Conservation (phyloP, 306 rosid species). For the Carpinus fangiana region DNA sequence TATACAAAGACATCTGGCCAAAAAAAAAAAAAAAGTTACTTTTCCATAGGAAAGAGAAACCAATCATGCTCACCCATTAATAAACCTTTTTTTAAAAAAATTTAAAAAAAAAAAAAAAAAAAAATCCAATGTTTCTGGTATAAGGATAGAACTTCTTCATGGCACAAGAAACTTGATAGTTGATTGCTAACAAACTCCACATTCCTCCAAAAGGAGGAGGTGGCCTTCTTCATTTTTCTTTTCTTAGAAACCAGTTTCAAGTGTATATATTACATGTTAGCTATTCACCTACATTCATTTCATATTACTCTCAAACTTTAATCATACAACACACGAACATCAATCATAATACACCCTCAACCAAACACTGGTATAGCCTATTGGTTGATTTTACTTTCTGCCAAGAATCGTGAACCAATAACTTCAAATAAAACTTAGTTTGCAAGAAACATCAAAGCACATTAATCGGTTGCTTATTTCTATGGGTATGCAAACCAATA, state of each 20-base stretch:
- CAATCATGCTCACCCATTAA: not conserved
- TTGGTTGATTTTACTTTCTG: not conserved
- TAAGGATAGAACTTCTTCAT: not conserved
- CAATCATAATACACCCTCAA: not conserved
- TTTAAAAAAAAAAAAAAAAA: too few species aligned
- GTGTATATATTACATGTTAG: not conserved
- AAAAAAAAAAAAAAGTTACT: not conserved
- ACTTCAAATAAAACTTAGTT: not conserved
- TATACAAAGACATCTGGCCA: slow-evolving; percentile 58
- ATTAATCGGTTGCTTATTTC: not conserved
- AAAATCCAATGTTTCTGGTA: not conserved
- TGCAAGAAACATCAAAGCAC: not conserved
- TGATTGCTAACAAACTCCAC: too few species aligned
- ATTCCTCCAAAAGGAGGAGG: not conserved
- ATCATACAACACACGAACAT: not conserved
- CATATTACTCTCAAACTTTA: not conserved
- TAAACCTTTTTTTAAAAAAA: not conserved
- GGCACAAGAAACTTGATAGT: not conserved
- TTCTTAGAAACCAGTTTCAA: not conserved
- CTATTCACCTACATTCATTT: not conserved
- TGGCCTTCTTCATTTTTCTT: not conserved
- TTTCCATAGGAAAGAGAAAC: slow-evolving; percentile 4
- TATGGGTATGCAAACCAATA: not conserved
- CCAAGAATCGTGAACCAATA: not conserved
- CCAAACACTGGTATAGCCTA: not conserved